Conservation (phyloP, 1,284 basidiomycete genomes). For the Hymenochaete sp. region DNA sequence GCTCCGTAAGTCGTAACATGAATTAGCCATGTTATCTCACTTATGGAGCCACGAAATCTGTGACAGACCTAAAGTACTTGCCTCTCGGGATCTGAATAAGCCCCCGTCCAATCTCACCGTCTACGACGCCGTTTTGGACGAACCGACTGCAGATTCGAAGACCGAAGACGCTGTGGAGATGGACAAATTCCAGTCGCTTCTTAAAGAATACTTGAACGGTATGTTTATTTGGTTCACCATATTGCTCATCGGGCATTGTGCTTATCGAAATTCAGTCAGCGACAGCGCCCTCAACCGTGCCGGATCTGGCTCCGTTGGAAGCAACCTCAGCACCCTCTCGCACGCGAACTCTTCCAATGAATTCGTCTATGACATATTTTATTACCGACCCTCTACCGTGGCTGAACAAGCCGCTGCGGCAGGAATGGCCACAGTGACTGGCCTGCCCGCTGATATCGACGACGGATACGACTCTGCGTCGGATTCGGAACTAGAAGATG, state of each 20-base stretch:
- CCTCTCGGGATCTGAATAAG: constrained; percentile 38
- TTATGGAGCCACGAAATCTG: no score
- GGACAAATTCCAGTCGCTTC: constrained; percentile 63
- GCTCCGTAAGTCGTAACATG: constrained; percentile 16
- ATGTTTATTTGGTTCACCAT: constrained; percentile 19
- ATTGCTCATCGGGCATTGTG: constrained; percentile 22
- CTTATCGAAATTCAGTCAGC: constrained; percentile 22
- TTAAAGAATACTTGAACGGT: constrained; percentile 65
- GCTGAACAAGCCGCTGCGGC: constrained; percentile 47
- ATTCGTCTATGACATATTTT: constrained; percentile 76
- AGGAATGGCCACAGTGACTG: constrained; percentile 65
- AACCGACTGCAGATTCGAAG: constrained; percentile 27
- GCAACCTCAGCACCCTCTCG: constrained; percentile 4
- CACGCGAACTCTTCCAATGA: constrained; percentile 35
- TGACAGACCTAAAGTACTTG: constrained; percentile 46
- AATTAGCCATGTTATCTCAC: no score
- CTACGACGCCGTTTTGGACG: constrained; percentile 58
- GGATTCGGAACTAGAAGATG: constrained; percentile 49
- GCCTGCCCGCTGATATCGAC: constrained; percentile 45
- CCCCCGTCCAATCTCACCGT: constrained; percentile 43
- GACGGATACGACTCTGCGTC: constrained; percentile 45
- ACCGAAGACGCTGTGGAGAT: constrained; percentile 50
- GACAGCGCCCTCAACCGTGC: constrained; percentile 19
- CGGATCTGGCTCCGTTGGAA: background rate
- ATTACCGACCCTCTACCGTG: constrained; percentile 49